phyloP scores from a whole-genome alignment of 768 basidiomycete species.

The Lyophyllum shimeji region DNA sequence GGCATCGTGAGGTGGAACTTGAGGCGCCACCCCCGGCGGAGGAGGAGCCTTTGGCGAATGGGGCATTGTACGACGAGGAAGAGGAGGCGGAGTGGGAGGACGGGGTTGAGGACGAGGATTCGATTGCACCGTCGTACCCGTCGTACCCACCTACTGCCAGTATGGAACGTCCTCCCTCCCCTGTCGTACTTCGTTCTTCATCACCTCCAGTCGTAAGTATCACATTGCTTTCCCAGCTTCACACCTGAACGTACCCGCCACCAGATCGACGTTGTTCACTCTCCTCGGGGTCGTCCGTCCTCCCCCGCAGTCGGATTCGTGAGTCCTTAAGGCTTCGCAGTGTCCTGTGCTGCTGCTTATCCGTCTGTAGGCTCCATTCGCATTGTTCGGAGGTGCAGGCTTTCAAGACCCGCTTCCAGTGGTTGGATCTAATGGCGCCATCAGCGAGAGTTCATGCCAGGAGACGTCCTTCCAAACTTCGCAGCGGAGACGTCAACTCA shows the following conservation, averaged over 20 bases:
- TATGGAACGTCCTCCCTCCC: too few relatives aligned
- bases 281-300: not conserved
- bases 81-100: too few relatives aligned
- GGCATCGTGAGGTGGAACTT: conserved; percentile 2
- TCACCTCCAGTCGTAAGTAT: not conserved
- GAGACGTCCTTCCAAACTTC: not conserved
- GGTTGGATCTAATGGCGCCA: not conserved
- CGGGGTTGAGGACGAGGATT: too few relatives aligned
- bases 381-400: not conserved
- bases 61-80: too few relatives aligned
- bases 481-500: not conserved
- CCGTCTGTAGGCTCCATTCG: not conserved
- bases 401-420: conserved; percentile 2
- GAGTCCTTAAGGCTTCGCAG: not conserved
- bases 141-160: too few relatives aligned
- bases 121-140: too few relatives aligned
- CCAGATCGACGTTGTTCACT: not conserved
- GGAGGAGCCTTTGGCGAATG: too few relatives aligned
- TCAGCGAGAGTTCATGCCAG: not conserved
- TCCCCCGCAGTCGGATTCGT: conserved; percentile 6
- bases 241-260: not conserved
- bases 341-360: not conserved
- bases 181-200: too few relatives aligned
- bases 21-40: too few relatives aligned
- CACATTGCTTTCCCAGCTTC: not conserved